A percentile compares a stretch with the other conserved stretches of the same genome.
Evolutionary conservation across 495 filamentous ascomycete genomes (phyloP).

Genomic region (Aspergillus egyptiacus): DNA sequence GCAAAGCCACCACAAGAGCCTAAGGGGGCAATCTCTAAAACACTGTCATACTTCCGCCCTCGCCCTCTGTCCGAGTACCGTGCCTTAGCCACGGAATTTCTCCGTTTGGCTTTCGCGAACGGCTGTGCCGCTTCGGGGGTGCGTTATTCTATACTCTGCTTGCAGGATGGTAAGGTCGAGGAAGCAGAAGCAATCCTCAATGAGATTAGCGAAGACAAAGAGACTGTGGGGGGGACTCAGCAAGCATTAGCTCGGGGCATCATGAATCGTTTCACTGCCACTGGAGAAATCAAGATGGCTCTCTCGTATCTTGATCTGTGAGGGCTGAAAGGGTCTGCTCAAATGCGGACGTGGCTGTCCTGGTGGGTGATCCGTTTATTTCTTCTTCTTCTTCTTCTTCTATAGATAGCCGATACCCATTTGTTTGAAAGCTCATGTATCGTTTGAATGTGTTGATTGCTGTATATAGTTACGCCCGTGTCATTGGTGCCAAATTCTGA

Average conservation of each 20-base stretch:
- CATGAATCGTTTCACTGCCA: too few species aligned
- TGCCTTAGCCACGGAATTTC: conserved; percentile 30
- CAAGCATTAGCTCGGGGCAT: too few species aligned
- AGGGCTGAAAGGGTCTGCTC: background rate
- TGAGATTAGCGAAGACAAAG: background rate
- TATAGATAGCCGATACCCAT: conserved; percentile 1
- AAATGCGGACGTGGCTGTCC: background rate
- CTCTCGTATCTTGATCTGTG: background rate
- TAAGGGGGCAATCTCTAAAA: background rate
- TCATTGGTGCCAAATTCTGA: too few species aligned
- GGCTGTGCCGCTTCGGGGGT: conserved; percentile 12
- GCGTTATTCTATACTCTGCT: conserved; percentile 21
- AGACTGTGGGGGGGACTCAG: too few species aligned
- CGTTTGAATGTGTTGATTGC: background rate
- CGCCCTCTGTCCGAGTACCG: conserved; percentile 21
- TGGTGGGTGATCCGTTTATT: conserved; percentile 15
- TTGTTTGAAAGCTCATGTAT: background rate
- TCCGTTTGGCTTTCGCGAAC: conserved; percentile 17
- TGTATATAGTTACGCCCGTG: background rate
- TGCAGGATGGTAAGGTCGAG: conserved; percentile 17
- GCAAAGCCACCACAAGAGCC: background rate
- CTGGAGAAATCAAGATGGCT: background rate
- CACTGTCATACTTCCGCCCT: conserved; percentile 1
- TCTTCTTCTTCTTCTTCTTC: too few species aligned
- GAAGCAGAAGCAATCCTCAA: background rate